Evolutionary conservation across 1,139 yeast genomes (phyloP).

Genomic region (Scheffersomyces insectosa): DNA sequence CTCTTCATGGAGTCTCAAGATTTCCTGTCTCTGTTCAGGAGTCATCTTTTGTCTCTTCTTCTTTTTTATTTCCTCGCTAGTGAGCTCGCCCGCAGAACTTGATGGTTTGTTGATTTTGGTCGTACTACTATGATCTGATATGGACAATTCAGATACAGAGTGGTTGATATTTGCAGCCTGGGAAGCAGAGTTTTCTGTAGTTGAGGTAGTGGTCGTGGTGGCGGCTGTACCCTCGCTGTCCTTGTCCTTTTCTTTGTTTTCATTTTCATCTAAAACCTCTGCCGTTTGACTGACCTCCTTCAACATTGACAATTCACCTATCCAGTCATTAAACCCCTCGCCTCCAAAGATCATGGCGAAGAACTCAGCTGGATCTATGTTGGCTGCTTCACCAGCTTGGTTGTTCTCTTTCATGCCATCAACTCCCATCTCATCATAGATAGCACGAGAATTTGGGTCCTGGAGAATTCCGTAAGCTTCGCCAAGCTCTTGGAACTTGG

Average conservation of each 20-base stretch:
- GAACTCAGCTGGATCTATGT: slow-evolving; percentile 64
- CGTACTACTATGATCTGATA: not conserved
- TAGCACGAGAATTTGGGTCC: slow-evolving; percentile 35
- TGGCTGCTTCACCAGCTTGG: slow-evolving; percentile 19
- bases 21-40: slow-evolving; percentile 55
- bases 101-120: not conserved
- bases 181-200: not conserved
- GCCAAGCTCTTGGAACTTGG: slow-evolving; percentile 30
- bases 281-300: slow-evolving; percentile 61
- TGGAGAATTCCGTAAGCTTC: slow-evolving; percentile 48
- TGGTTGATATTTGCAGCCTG: not conserved
- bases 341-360: slow-evolving; percentile 77
- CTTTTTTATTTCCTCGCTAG: slow-evolving; percentile 16
- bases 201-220: slow-evolving; percentile 12
- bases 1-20: slow-evolving; percentile 54
- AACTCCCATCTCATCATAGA: slow-evolving; percentile 45
- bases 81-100: slow-evolving; percentile 3
- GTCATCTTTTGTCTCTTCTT: slow-evolving; percentile 42
- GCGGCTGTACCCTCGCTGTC: slow-evolving; percentile 6
- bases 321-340: slow-evolving; percentile 82
- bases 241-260: slow-evolving; percentile 9
- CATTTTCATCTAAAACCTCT: slow-evolving; percentile 41
- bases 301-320: slow-evolving; percentile 69
- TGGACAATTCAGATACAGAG: not conserved
- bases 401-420: slow-evolving; percentile 40